Percentiles rank a stretch among this genome's conserved stretches.
Conservation (phyloP, 2,329 filamentous ascomycete species). For the Falciphora oryzae region DNA sequence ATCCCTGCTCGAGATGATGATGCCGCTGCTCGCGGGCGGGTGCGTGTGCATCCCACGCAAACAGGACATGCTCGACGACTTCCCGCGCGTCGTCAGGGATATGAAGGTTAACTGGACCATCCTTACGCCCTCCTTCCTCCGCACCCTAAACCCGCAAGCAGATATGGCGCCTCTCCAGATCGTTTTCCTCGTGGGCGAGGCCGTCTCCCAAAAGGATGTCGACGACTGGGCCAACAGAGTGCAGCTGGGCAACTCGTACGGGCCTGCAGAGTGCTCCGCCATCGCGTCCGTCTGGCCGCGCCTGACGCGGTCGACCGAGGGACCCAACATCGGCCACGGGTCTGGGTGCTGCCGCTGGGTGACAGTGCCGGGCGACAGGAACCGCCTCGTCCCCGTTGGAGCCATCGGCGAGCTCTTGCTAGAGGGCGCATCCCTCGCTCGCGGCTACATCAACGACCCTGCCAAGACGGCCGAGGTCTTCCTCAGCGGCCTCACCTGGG, state of each 20-base stretch:
- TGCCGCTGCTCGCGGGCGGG: conserved; percentile 29
- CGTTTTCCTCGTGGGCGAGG: not conserved
- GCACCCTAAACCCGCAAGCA: not conserved
- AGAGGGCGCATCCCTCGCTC: not conserved
- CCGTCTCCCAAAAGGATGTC: not conserved
- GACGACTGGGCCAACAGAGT: not conserved
- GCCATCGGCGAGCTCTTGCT: conserved; percentile 5
- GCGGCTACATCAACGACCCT: not conserved
- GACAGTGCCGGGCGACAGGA: not conserved
- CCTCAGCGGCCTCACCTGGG: not conserved
- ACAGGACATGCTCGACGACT: not conserved
- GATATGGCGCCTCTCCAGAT: not conserved
- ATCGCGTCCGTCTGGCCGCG: not conserved
- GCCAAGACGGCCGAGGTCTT: conserved; percentile 1
- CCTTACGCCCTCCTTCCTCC: not conserved
- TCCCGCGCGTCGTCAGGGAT: not conserved
- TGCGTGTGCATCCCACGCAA: not conserved
- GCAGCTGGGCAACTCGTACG: not conserved
- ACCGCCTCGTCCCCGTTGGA: not conserved
- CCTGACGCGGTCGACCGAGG: not conserved
- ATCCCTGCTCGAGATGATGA: conserved; percentile 26
- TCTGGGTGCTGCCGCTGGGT: conserved; percentile 3
- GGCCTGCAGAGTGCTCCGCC: not conserved
- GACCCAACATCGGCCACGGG: conserved; percentile 1
- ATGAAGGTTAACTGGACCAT: not conserved